Conservation (phyloP, 805 yeast species). For the Nadsonia fulvescens region DNA sequence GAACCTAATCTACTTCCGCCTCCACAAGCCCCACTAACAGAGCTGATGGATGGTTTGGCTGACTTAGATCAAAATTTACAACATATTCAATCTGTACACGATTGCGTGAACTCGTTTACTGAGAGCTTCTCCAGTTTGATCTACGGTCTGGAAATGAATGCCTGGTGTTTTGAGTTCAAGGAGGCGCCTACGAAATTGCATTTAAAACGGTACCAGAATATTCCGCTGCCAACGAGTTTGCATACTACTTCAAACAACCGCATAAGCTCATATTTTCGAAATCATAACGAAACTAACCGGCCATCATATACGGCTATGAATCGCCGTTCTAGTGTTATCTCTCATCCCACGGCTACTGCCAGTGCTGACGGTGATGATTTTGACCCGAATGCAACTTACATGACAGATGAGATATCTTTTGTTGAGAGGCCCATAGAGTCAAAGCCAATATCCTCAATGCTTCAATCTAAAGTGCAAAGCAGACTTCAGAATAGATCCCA, state of each 20-base stretch:
- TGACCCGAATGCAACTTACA: conserved; percentile 14
- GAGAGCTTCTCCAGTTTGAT: conserved; percentile 63
- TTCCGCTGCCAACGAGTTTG: no score
- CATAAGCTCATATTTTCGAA: no score
- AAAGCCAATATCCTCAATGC: no score
- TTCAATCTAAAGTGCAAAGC: no score
- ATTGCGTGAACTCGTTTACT: conserved; percentile 42
- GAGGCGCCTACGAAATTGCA: conserved; percentile 14
- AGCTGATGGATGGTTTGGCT: conserved; percentile 18
- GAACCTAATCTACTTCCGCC: conserved; percentile 8
- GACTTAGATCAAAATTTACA: conserved; percentile 42
- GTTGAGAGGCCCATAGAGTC: conserved; percentile 16
- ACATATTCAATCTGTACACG: conserved; percentile 41
- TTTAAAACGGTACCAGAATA: no score
- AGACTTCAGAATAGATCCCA: no score
- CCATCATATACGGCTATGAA: no score
- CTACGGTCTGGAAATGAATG: conserved; percentile 68
- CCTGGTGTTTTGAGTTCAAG: conserved; percentile 68
- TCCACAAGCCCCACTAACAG: conserved; percentile 10
- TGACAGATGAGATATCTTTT: conserved; percentile 19
- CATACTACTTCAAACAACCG: no score
- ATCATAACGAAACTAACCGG: no score
- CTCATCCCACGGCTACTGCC: no score
- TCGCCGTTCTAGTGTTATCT: no score
- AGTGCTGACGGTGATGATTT: conserved; percentile 1